These are phyloP conservation scores for Mortierella sp. DNA, from an alignment of 371 early-diverging fungal species.

Conservation along the genomic window DNA sequence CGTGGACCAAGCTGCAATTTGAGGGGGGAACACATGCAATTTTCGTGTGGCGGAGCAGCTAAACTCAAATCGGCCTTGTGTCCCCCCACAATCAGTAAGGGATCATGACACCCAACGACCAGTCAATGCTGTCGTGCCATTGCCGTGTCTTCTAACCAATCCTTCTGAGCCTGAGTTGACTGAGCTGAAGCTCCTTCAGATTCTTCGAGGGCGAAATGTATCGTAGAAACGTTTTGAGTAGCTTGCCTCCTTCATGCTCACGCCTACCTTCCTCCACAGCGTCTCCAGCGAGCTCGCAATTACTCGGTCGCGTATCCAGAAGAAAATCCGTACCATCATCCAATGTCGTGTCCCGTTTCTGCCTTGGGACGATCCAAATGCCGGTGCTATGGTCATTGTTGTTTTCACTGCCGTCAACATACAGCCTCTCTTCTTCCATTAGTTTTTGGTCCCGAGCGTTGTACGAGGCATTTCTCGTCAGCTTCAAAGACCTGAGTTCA, in stretches of 20 bases:
- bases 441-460: too few species aligned
- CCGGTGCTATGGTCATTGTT: not conserved
- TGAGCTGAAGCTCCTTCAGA: slow-evolving; percentile 3
- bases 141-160: not conserved
- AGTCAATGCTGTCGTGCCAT: too few species aligned
- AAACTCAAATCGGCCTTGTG: too few species aligned
- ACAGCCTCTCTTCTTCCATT: not conserved
- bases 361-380: slow-evolving; percentile 9
- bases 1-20: too few species aligned
- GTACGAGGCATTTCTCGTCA: too few species aligned
- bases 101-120: too few species aligned
- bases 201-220: not conserved
- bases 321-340: slow-evolving; percentile 1
- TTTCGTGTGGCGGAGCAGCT: too few species aligned
- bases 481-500: not conserved
- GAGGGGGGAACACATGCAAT: too few species aligned
- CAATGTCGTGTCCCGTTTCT: not conserved
- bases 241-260: not conserved
- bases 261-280: too few species aligned
- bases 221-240: not conserved
- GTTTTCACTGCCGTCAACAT: not conserved
- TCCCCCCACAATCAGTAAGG: too few species aligned
- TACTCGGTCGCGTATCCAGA: slow-evolving; percentile 1
- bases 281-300: slow-evolving; percentile 5
- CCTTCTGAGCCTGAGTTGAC: slow-evolving; percentile 1